These are phyloP conservation scores for Dendrocalamus latiflorus DNA, from an alignment of 202 grass and related monocot genomes.

Conservation along the genomic window DNA sequence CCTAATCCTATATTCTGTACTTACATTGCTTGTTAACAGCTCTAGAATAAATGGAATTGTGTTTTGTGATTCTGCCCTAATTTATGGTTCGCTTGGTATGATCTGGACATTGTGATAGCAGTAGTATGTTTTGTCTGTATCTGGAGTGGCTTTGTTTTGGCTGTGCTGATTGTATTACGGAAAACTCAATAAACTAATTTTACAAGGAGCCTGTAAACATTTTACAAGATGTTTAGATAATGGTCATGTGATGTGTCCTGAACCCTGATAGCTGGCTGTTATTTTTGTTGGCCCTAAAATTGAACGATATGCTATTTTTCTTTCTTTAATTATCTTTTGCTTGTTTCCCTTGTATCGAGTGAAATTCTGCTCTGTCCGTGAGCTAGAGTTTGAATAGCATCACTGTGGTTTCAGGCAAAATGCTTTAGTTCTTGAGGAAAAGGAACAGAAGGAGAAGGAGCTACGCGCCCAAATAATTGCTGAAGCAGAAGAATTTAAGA, in stretches of 20 bases:
- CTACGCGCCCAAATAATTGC: too few species aligned
- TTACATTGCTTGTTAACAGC: background rate
- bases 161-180: too few species aligned
- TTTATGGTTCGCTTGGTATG: background rate
- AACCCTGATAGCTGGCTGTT: background rate
- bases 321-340: background rate
- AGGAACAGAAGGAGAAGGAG: conserved; percentile 70
- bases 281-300: background rate
- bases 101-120: background rate
- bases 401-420: conserved; percentile 56
- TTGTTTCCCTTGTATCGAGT: background rate
- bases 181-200: too few species aligned
- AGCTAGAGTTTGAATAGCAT: background rate
- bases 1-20: background rate
- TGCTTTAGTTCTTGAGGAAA: conserved; percentile 67
- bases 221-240: background rate
- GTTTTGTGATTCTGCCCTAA: background rate
- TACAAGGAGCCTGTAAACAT: background rate
- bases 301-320: background rate
- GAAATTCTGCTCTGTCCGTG: background rate
- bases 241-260: background rate
- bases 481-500: too few species aligned
- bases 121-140: background rate
- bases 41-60: background rate
- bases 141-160: background rate